Base-by-base conservation (phyloP, 257 asterid species). In the Anisodus acutangulus region DNA sequence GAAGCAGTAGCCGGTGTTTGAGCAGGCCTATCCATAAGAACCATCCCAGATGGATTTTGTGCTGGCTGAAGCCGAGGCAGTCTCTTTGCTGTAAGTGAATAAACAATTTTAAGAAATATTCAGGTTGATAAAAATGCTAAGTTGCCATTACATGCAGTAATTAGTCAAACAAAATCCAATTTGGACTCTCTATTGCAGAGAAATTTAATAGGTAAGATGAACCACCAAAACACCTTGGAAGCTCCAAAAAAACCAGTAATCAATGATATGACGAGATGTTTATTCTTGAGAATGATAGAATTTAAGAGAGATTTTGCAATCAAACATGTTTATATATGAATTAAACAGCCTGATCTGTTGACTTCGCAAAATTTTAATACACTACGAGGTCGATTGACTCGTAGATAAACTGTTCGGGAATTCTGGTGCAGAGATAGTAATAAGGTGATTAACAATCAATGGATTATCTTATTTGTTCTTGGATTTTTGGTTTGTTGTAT, bases 21-120 rank as follows among this genome's bases (percentile, higher is more conserved):
- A 17, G 93, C 93, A 15, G 95, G 93, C 85, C 93, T 91, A 82
- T 94, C 97, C 91, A 92, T 90, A 51, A 94, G 94, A 71, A 92
- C 95, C 98, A 93, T 94, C 84, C 97, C 97, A 0, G 98, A 89
- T 3, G 97, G 97, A 86, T 93, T 94, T 81, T 92, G 86, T 63
- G 93, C 93, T 43, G 92, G 94, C 87, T 92, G 98, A 85, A 94
- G 84, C 81, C 97, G 95, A 22, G 98, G 97, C 88, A 94, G 83
- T 90, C 93, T 91, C 91, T 93, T 91, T 3, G 98, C 97, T 94
- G 98, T 80, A 90, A 49, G 79, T 66, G 76, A 68, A 54, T 53
- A 26, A 78, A 78, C 81, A 66, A 15, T 37, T 54, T 53, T 8
- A 41, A 78, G 41, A 45, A 66, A 82, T 15, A 60, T 53, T 9